Conservation (phyloP, 2,329 filamentous ascomycete genomes). For the Xylariales sp. region DNA sequence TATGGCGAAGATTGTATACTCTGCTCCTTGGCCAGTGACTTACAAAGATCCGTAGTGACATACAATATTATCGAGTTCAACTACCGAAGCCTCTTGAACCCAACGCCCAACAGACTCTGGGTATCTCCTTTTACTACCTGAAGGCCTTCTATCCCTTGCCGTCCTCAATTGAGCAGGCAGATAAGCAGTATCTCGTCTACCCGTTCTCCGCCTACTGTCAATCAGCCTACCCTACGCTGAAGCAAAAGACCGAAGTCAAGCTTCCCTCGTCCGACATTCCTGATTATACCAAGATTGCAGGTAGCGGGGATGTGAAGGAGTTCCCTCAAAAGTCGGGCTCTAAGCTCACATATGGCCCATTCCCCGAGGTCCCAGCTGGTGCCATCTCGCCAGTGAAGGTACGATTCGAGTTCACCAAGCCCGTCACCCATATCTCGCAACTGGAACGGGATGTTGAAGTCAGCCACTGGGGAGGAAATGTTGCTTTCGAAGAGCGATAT, state of each 20-base stretch:
- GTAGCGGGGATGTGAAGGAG: slow-evolving; percentile 54
- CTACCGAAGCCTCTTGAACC: slow-evolving; percentile 72
- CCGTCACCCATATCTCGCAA: slow-evolving; percentile 70
- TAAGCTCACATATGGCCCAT: slow-evolving; percentile 87
- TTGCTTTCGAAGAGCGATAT: slow-evolving; percentile 93
- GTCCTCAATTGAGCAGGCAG: slow-evolving; percentile 74
- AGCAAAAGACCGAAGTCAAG: slow-evolving; percentile 98
- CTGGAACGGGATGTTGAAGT: slow-evolving; percentile 92
- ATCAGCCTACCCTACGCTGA: slow-evolving; percentile 77
- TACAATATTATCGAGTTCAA: slow-evolving; percentile 79
- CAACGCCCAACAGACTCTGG: slow-evolving; percentile 75
- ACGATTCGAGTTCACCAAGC: slow-evolving; percentile 94
- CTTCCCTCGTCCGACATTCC: slow-evolving; percentile 72
- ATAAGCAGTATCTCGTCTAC: slow-evolving; percentile 82
- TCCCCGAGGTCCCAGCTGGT: slow-evolving; percentile 75
- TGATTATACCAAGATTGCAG: slow-evolving; percentile 74
- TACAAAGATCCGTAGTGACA: slow-evolving; percentile 44
- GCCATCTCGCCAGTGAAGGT: slow-evolving; percentile 68
- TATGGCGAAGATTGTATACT: slow-evolving; percentile 24
- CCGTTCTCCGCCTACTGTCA: slow-evolving; percentile 80
- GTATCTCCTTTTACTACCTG: slow-evolving; percentile 79
- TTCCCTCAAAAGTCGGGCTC: slow-evolving; percentile 77
- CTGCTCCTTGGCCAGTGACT: slow-evolving; percentile 13
- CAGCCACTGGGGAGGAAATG: slow-evolving; percentile 95
- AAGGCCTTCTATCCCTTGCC: slow-evolving; percentile 78